Conservation (phyloP, 306 rosid genomes). For the Neltuma alba region DNA sequence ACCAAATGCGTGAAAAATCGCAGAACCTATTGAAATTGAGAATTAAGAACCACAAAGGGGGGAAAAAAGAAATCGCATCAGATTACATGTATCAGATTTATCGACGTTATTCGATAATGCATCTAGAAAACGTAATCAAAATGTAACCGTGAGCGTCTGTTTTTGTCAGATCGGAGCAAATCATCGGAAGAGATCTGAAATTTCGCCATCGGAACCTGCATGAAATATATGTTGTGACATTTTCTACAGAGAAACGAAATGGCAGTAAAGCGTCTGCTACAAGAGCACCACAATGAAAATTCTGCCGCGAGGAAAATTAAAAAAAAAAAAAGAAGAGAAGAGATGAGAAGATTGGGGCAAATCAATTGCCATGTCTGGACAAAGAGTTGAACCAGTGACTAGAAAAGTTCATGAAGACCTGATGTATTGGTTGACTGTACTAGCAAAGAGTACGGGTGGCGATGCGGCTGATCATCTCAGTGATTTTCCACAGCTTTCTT, state of each 20-base stretch:
- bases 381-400: background rate
- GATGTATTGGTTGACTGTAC: background rate
- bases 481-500: slow-evolving; percentile 58
- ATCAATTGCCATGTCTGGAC: background rate
- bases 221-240: background rate
- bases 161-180: background rate
- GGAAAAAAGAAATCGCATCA: background rate
- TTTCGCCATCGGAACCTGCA: slow-evolving; percentile 1
- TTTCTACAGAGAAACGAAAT: background rate
- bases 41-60: background rate
- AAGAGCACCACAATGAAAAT: background rate
- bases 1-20: background rate
- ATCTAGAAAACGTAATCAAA: background rate
- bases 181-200: background rate
- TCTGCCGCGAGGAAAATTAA: background rate
- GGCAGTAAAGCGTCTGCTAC: background rate
- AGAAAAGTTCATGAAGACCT: background rate
- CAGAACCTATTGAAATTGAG: background rate
- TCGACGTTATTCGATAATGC: background rate
- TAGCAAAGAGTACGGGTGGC: background rate
- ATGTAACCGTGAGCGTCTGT: background rate
- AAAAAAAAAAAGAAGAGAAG: too few species aligned
- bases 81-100: background rate
- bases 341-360: background rate
- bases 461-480: slow-evolving; percentile 47